Conservation (phyloP, 305 asterid species). For the Solanum hybrid region DNA sequence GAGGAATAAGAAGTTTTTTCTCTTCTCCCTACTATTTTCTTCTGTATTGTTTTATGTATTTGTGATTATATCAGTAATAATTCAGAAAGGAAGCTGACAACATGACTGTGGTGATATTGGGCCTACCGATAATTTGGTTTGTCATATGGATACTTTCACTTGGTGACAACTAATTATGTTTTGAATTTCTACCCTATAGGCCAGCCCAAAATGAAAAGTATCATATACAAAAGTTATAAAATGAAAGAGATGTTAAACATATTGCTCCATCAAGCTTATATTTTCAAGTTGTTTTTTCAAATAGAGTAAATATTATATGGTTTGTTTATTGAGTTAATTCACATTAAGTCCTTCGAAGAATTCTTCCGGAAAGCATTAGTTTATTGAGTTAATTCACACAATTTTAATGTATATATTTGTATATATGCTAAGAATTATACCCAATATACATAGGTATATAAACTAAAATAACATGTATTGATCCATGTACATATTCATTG, state of each 20-base stretch:
- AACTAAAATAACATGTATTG: background rate
- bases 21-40: background rate
- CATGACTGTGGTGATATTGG: background rate
- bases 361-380: background rate
- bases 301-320: background rate
- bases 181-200: background rate
- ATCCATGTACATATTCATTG: background rate
- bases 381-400: background rate
- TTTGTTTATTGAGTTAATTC: background rate
- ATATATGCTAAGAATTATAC: background rate
- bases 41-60: no score
- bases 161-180: background rate
- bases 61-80: background rate
- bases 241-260: background rate
- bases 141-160: background rate
- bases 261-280: background rate
- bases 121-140: background rate
- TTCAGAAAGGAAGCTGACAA: background rate
- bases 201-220: background rate
- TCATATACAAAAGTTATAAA: background rate
- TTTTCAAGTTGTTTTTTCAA: background rate
- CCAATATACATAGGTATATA: background rate
- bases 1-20: background rate
- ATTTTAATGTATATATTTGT: no score
- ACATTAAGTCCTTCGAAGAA: background rate